A percentile compares a stretch with the other conserved stretches of the same genome.
Conservation (phyloP, 345 rosid genomes). For the Erysimum cheiranthoides region DNA sequence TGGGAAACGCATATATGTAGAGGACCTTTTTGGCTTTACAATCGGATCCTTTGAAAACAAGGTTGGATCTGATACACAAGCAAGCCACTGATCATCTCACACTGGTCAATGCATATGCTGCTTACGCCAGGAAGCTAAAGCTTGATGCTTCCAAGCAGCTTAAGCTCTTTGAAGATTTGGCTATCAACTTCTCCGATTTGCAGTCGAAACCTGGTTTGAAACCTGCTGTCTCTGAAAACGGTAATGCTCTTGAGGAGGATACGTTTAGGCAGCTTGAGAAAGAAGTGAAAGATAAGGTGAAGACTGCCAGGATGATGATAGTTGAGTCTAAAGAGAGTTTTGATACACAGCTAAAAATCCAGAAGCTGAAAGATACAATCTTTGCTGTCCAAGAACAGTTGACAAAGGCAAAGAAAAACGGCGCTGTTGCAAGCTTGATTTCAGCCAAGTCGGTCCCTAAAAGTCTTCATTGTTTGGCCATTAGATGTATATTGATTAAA, state of each 20-base stretch:
- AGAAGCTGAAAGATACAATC: constrained; percentile 87
- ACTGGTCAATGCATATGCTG: constrained; percentile 81
- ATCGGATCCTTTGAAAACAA: constrained; percentile 81
- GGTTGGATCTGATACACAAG: constrained; percentile 84
- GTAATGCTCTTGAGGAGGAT: constrained; percentile 71
- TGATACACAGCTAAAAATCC: constrained; percentile 90
- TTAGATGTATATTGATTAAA: too few relatives aligned
- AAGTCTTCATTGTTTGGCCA: constrained; percentile 92
- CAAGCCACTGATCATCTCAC: constrained; percentile 87
- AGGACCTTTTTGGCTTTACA: constrained; percentile 72
- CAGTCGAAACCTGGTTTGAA: constrained; percentile 57
- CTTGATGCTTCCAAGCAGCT: constrained; percentile 82
- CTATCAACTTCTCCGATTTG: constrained; percentile 67
- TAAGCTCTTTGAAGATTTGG: constrained; percentile 74
- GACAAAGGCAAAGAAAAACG: constrained; percentile 85
- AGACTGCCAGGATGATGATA: constrained; percentile 69
- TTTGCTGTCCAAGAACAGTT: constrained; percentile 82
- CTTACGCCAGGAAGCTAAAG: constrained; percentile 95
- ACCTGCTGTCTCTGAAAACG: constrained; percentile 53
- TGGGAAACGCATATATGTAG: constrained; percentile 68
- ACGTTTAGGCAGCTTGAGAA: constrained; percentile 78
- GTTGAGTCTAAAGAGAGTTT: constrained; percentile 84
- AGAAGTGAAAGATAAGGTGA: constrained; percentile 90
- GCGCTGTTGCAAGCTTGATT: constrained; percentile 77
- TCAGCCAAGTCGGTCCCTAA: constrained; percentile 84